phyloP scores from a whole-genome alignment of 169 alveolate species.

The Plasmodium gaboni region DNA sequence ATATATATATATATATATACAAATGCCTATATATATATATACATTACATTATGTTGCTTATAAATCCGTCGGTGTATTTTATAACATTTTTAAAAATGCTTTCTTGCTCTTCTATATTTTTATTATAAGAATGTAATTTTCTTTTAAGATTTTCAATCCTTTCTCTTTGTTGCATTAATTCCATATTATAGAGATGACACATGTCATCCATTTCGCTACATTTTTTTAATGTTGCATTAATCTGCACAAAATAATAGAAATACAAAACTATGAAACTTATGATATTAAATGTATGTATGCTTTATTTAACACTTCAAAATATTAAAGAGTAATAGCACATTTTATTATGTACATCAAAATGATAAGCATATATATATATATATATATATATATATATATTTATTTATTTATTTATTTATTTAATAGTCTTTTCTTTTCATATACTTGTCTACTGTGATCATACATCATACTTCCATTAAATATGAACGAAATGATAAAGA shows the following conservation, averaged over 20 bases:
- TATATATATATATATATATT: not conserved
- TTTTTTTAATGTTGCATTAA: slow-evolving; percentile 39
- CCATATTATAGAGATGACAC: slow-evolving; percentile 36
- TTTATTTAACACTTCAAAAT: no score
- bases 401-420: not conserved
- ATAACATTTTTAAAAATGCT: slow-evolving; percentile 28
- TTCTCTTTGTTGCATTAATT: slow-evolving; percentile 65
- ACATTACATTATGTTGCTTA: slow-evolving; percentile 49
- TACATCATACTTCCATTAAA: no score
- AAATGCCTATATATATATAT: no score
- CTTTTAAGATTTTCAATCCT: slow-evolving; percentile 48
- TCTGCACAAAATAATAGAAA: slow-evolving; percentile 18
- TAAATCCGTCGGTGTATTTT: slow-evolving; percentile 52
- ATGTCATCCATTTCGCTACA: slow-evolving; percentile 56
- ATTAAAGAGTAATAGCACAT: no score
- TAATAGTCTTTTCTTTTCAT: no score
- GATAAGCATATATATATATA: not conserved
- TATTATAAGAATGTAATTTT: slow-evolving; percentile 49
- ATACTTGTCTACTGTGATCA: no score
- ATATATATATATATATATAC: not conserved
- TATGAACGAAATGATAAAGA: no score
- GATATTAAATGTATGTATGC: no score
- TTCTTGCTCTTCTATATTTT: slow-evolving; percentile 58
- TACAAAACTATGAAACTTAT: no score
- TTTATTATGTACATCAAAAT: no score